These are phyloP conservation scores for Sporothrix dimorphospora DNA, from an alignment of 2,329 filamentous ascomycete genomes.

Conservation along the genomic window DNA sequence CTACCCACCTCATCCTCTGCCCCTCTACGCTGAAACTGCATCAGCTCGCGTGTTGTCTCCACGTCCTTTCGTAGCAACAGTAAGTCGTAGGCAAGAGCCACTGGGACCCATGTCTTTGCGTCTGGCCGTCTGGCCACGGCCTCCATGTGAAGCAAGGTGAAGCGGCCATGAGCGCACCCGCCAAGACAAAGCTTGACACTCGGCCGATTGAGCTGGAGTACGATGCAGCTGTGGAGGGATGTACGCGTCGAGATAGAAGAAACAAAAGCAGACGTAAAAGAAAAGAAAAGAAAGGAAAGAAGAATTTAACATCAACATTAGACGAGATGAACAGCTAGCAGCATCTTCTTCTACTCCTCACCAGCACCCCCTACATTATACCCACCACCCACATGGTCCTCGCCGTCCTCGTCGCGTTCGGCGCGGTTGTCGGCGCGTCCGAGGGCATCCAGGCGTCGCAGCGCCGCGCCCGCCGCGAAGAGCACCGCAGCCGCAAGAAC, in stretches of 20 bases:
- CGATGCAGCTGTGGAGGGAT: too few species aligned
- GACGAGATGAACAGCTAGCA: background rate
- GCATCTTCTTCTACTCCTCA: too few species aligned
- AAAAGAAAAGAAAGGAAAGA: background rate
- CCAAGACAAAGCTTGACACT: conserved; percentile 15
- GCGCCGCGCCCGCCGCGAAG: conserved; percentile 50
- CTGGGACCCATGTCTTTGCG: background rate
- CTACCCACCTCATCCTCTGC: background rate
- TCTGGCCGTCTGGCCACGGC: background rate
- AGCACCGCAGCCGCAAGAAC: conserved; percentile 53
- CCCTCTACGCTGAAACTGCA: background rate
- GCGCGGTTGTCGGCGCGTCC: conserved; percentile 50
- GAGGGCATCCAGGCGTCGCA: conserved; percentile 54
- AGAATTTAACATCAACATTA: background rate
- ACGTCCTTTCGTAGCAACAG: background rate
- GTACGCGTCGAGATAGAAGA: background rate
- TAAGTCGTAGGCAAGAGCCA: background rate
- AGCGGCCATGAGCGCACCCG: background rate
- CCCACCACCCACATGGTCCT: conserved; percentile 1
- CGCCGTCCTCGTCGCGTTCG: conserved; percentile 46
- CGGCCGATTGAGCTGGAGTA: background rate
- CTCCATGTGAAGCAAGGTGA: background rate
- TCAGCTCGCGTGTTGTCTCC: conserved; percentile 3
- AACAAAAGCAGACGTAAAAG: background rate
- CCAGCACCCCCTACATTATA: too few species aligned